Evolutionary conservation across 768 basidiomycete species (phyloP).

Genomic region (Hydnum rufescens): DNA sequence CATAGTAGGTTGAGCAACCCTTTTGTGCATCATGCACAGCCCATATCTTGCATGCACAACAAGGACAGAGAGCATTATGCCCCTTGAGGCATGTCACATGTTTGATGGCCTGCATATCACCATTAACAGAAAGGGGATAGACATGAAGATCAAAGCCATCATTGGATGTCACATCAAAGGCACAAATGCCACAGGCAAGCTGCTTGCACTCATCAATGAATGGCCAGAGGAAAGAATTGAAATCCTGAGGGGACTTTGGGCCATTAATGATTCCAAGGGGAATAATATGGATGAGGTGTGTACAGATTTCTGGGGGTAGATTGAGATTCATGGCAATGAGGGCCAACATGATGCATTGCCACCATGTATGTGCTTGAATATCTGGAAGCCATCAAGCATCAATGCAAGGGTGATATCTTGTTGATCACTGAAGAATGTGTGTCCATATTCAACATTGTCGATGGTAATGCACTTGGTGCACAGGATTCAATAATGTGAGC

Average conservation of each 20-base stretch:
- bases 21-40: slow-evolving; percentile 14
- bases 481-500: slow-evolving; percentile 17
- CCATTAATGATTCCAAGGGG: slow-evolving; percentile 28
- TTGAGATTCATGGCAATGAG: slow-evolving; percentile 27
- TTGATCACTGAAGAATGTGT: slow-evolving; percentile 21
- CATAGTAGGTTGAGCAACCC: slow-evolving; percentile 14
- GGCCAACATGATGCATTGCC: slow-evolving; percentile 19
- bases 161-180: slow-evolving; percentile 16
- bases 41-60: slow-evolving; percentile 22
- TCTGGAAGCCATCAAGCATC: slow-evolving; percentile 25
- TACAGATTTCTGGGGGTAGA: slow-evolving; percentile 23
- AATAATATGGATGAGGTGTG: slow-evolving; percentile 20
- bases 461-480: slow-evolving; percentile 14
- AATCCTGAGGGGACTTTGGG: slow-evolving; percentile 23
- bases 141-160: slow-evolving; percentile 17
- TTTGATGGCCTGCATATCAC: slow-evolving; percentile 21
- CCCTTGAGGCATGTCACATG: slow-evolving; percentile 24
- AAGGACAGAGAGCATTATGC: slow-evolving; percentile 22
- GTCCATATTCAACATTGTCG: slow-evolving; percentile 12
- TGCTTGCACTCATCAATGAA: slow-evolving; percentile 20
- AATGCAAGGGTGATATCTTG: slow-evolving; percentile 26
- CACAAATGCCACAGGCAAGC: slow-evolving; percentile 18
- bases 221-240: slow-evolving; percentile 23
- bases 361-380: slow-evolving; percentile 18
- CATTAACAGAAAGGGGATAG: slow-evolving; percentile 15